Evolutionary conservation across 208 protist species (phyloP).

Genomic region (Acanthamoeba triangularis): DNA sequence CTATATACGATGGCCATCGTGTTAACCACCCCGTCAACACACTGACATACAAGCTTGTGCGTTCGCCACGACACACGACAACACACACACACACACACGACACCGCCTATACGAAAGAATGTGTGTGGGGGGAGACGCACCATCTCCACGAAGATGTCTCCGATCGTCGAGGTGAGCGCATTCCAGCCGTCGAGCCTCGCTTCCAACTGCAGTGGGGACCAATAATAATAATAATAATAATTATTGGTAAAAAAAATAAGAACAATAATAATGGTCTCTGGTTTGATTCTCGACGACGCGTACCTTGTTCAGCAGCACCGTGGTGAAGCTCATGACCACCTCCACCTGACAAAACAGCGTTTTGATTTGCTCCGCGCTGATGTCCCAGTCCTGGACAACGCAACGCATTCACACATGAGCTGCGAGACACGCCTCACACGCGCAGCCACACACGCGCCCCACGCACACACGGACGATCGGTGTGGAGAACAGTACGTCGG

Average conservation of each 20-base stretch:
- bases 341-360: constrained; percentile 31
- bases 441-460: too few relatives aligned
- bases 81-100: neutral
- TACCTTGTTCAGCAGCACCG: neutral
- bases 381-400: neutral
- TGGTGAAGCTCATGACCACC: constrained; percentile 32
- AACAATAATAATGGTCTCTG: too few relatives aligned
- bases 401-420: neutral
- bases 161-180: neutral
- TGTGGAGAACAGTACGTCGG: neutral
- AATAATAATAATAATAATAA: too few relatives aligned
- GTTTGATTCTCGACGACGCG: too few relatives aligned
- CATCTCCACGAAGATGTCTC: constrained; percentile 74
- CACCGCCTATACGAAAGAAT: neutral
- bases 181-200: constrained; percentile 63
- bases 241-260: too few relatives aligned
- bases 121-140: neutral
- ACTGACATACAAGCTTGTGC: too few relatives aligned
- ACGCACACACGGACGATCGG: neutral
- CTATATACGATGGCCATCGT: neutral
- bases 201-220: constrained; percentile 40
- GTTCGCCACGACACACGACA: too few relatives aligned
- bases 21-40: neutral
- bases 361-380: neutral
- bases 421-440: neutral